Base-by-base conservation (phyloP, 208 protist species). In the Crithidia sp. region DNA sequence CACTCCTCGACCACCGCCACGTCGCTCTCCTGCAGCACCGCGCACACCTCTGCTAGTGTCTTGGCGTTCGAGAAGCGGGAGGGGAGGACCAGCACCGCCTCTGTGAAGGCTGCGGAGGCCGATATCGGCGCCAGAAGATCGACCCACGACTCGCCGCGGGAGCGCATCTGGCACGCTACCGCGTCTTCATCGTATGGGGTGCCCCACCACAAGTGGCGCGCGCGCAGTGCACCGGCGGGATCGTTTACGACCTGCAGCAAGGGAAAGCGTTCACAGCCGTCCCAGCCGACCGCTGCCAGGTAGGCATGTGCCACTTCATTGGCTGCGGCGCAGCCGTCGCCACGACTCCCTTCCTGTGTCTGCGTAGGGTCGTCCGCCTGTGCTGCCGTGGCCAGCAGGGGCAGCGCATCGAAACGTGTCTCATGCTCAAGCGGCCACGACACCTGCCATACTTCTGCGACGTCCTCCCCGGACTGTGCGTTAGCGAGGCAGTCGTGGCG, bases 31-130 rank as follows among this genome's bases (percentile, higher is more conserved):
- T 50, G 58, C 44, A 93, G 67, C 40, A 72, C 74, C n/a, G 83
- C 53, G 37, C 50, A 63, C 40, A 89, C 76, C 16, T 76, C 61
- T 41, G 64, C 50, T 41, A 91, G 75, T 7, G 72, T 63, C 14
- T 67, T 40, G 9, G 49, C 59, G n/a, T 79, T 86, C 17, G 77
- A 49, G 9, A 84, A 73, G 59, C 73, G 81, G 17, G 87, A 84
- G 36, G 85, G 80, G n/a, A 95, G 77, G 7, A 95, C 67, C 41
- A 95, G 70, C 28, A 93, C 77, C 4, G 74, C 76, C 83, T 85
- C 72, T 4, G 43, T 12, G 0, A 19, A 1, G 49, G 89, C 82
- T 59, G 86, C 79, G 2, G 67, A 65, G 17, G 55, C 5, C 8
- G 65, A 54, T n/a, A 72, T 19, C 71, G 74, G 39, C 50, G 70